Conservation (phyloP, 345 rosid species). For the Eucalyptus lansdowneana region DNA sequence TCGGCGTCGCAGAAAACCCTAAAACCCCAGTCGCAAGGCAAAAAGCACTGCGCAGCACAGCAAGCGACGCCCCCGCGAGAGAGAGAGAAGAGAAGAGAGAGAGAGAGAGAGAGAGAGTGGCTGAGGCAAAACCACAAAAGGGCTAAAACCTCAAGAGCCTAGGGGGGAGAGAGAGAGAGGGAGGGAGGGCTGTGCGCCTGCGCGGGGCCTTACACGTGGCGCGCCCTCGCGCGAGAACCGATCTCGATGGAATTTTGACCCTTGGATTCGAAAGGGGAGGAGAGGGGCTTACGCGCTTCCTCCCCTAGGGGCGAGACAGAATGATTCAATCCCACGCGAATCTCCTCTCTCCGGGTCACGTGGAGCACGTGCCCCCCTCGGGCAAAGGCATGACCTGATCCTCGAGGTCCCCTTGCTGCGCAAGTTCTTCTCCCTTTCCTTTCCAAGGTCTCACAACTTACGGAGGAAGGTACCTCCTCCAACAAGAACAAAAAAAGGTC, state of each 20-base stretch:
- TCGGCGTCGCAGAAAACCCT: conserved; percentile 7
- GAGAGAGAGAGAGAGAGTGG: not conserved
- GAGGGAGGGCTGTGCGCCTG: not conserved
- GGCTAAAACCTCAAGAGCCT: not conserved
- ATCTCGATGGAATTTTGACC: not conserved
- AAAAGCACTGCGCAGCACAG: not conserved
- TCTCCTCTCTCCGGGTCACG: not conserved
- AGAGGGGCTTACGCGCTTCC: not conserved
- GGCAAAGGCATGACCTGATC: not conserved
- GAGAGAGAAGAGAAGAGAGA: not conserved
- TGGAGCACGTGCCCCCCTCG: not conserved
- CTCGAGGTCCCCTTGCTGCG: not conserved
- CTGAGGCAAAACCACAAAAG: not conserved
- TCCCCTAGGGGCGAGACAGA: not conserved
- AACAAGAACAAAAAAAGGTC: not conserved
- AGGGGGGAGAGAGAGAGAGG: not conserved
- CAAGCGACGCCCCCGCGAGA: not conserved
- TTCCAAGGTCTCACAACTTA: not conserved
- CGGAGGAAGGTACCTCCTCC: not conserved
- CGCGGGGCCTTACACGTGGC: not conserved
- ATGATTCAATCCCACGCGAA: not conserved
- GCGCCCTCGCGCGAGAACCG: not conserved
- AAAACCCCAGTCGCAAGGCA: conserved; percentile 13
- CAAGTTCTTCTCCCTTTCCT: not conserved
- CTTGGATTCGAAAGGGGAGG: not conserved